Base-by-base conservation (phyloP, 495 filamentous ascomycete species). In the Clavariopsis aquatica region DNA sequence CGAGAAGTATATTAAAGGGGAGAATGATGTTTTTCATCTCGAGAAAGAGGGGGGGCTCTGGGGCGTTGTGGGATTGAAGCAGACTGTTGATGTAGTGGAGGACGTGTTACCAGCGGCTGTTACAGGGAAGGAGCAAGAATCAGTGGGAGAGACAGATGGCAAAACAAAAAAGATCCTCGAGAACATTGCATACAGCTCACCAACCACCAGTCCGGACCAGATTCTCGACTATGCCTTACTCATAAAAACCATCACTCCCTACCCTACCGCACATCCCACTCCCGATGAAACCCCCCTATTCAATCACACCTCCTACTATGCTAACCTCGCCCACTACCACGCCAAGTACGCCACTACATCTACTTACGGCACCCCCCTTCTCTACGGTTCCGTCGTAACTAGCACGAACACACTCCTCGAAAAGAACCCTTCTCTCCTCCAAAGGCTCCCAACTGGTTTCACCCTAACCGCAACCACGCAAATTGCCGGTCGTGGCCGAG, bases 391-490 rank as follows among this genome's bases (percentile, higher is more conserved):
- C 73, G 91, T 96, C 3, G 80, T 98, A 43, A 97, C 94, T 17
- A 96, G 91, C 74, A 98, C 94, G 22, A 96, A 91, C 74, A 95
- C 93, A 1, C 81, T 98, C n/a, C 78, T 98, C 0, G 94, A 98
- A 72, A 96, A 94, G 90, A 98, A 98, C 73, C 82, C 83, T 3
- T 83, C 85, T 19, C 79, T 97, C 27, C 85, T 96, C 46, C 82
- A 86, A 34, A 84, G 81, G 47, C 80, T 98, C 1, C 91, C 93
- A 1, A 85, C 80, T 1, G 95, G 94, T 15, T 89, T 95, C 65
- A 96, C 92, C 2, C 81, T 89, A n/a, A 89, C 89, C 1, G 95
- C 95, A n/a, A 96, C 92, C 2, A 87, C 87, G 0, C 95, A 98
- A 74, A 80, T 97, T 15, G 89, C 92, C 8, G 95, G 91, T n/a